phyloP scores from a whole-genome alignment of 2,329 filamentous ascomycete species.

The Fusarium chlamydosporum region DNA sequence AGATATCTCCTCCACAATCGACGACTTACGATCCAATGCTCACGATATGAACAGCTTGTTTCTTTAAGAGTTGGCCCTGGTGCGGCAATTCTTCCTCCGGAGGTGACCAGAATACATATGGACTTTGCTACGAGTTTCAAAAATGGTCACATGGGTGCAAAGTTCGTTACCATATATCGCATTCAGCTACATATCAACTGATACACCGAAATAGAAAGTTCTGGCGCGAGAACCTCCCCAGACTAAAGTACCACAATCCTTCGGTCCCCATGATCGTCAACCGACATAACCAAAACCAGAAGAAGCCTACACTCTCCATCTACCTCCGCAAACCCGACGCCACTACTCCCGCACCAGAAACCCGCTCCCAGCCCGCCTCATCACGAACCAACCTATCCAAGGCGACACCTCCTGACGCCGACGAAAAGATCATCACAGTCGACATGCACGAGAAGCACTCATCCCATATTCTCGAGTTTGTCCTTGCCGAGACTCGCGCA shows the following conservation, averaged over 20 bases:
- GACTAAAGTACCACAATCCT: slow-evolving; percentile 96
- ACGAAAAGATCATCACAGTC: slow-evolving; percentile 67
- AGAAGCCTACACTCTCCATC: slow-evolving; percentile 73
- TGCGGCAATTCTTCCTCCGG: slow-evolving; percentile 82
- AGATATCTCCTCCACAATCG: slow-evolving; percentile 45
- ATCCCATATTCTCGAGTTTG: slow-evolving; percentile 72
- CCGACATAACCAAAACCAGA: slow-evolving; percentile 70
- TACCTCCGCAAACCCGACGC: slow-evolving; percentile 67
- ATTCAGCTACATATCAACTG: slow-evolving; percentile 17
- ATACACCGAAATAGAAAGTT: slow-evolving; percentile 75
- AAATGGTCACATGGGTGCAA: slow-evolving; percentile 79
- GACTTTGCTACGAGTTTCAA: slow-evolving; percentile 75
- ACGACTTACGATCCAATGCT: slow-evolving; percentile 45
- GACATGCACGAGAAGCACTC: slow-evolving; percentile 75
- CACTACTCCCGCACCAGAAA: slow-evolving; percentile 45
- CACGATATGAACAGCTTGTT: slow-evolving; percentile 70
- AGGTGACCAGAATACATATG: slow-evolving; percentile 81
- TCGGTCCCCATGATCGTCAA: slow-evolving; percentile 85
- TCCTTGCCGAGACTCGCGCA: slow-evolving; percentile 75
- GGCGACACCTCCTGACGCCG: slow-evolving; percentile 63
- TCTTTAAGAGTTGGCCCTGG: slow-evolving; percentile 84
- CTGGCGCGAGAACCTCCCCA: slow-evolving; percentile 85
- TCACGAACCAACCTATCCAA: slow-evolving; percentile 64
- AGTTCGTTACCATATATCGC: slow-evolving; percentile 63
- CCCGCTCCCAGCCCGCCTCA: slow-evolving; percentile 60